Evolutionary conservation across 305 asterid genomes (phyloP).

Genomic region (Fraxinus paxiana): DNA sequence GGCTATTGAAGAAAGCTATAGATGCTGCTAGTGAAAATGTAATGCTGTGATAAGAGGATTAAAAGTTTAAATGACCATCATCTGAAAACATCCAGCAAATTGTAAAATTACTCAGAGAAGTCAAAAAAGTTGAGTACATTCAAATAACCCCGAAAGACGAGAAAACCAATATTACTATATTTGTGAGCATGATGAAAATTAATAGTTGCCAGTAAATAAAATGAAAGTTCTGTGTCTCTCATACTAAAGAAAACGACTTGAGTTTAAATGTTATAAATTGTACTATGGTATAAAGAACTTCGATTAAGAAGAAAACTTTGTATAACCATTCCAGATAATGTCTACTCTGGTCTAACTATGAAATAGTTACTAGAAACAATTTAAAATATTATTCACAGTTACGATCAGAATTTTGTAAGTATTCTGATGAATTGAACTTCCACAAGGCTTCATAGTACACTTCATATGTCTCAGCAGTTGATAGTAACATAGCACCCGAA

Average conservation of each 20-base stretch:
- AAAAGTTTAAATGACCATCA: neutral
- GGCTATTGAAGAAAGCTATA: conserved; percentile 50
- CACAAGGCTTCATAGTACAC: neutral
- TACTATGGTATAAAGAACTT: neutral
- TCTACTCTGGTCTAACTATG: neutral
- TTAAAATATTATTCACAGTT: neutral
- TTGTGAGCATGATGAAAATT: neutral
- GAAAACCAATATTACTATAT: neutral
- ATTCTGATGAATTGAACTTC: neutral
- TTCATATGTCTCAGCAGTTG: neutral
- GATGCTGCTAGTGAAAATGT: conserved; percentile 31
- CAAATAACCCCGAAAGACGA: neutral
- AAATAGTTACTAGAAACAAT: neutral
- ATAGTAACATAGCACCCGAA: neutral
- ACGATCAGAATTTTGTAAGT: neutral
- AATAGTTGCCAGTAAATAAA: neutral
- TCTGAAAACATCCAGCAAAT: neutral
- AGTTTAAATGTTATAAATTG: neutral
- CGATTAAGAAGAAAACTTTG: neutral
- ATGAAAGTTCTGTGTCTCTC: neutral
- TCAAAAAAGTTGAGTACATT: neutral
- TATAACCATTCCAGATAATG: neutral
- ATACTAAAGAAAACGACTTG: neutral
- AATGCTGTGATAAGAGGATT: conserved; percentile 23
- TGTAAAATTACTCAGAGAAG: neutral